Evolutionary conservation across 495 filamentous ascomycete genomes (phyloP).

Genomic region (Neurospora africana): DNA sequence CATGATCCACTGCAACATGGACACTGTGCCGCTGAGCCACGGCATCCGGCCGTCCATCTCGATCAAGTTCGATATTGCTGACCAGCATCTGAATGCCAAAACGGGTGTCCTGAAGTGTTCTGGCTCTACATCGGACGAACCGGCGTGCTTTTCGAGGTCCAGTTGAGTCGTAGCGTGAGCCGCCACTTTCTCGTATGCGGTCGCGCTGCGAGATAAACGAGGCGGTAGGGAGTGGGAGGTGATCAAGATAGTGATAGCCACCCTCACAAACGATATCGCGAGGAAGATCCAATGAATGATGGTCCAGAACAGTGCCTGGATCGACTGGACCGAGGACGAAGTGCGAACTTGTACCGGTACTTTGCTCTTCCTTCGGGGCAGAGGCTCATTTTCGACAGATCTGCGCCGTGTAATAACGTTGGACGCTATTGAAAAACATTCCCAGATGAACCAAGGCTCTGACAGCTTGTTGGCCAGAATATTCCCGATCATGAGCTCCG

Average conservation of each 20-base stretch:
- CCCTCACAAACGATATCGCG: constrained; percentile 51
- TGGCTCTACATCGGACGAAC: constrained; percentile 2
- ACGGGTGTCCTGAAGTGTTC: constrained; percentile 52
- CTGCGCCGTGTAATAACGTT: constrained; percentile 12
- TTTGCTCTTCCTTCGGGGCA: constrained; percentile 3
- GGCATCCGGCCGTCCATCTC: constrained; percentile 72
- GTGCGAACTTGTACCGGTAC: constrained; percentile 1
- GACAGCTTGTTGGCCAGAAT: constrained; percentile 64
- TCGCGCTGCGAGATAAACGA: constrained; percentile 19
- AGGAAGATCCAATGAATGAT: constrained; percentile 60
- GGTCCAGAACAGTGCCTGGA: constrained; percentile 51
- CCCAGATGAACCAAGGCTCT: constrained; percentile 80
- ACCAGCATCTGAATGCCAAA: constrained; percentile 61
- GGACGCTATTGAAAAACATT: constrained; percentile 53
- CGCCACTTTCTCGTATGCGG: constrained; percentile 4
- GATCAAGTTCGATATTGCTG: constrained; percentile 56
- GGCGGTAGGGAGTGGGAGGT: constrained; percentile 43
- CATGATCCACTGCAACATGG: constrained; percentile 60
- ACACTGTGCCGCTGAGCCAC: constrained; percentile 64
- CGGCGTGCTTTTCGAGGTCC: constrained; percentile 1
- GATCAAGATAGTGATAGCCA: constrained; percentile 40
- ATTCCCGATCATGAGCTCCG: constrained; percentile 74
- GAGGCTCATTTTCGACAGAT: constrained; percentile 4
- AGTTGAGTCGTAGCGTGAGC: constrained; percentile 7
- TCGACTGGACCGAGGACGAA: constrained; percentile 27